Evolutionary conservation across 148 eudicot genomes (phyloP).

Genomic region (Suaeda aralocaspica): DNA sequence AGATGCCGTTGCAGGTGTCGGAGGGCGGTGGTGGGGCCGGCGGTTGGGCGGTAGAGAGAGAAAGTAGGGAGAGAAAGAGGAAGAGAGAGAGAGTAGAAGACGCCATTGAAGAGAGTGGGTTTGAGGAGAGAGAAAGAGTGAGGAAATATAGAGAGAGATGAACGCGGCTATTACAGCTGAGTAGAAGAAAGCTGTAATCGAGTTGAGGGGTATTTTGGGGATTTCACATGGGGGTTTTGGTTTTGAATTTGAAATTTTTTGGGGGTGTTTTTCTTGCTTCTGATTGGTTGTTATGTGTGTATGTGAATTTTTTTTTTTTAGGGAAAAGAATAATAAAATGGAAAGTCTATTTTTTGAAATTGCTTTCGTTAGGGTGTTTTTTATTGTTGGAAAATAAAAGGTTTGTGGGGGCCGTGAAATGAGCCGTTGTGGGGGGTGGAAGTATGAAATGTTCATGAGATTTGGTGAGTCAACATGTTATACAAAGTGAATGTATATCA

Average conservation of each 20-base stretch:
- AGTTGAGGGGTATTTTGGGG: conserved; percentile 3
- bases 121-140: conserved; percentile 10
- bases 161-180: conserved; percentile 11
- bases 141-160: not conserved
- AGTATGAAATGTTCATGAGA: conserved; percentile 4
- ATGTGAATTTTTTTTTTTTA: no score
- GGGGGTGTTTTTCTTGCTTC: not conserved
- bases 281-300: no score
- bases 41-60: conserved; percentile 4
- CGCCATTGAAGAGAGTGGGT: conserved; percentile 7
- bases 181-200: conserved; percentile 6
- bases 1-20: conserved; percentile 29
- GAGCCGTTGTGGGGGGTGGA: conserved; percentile 9
- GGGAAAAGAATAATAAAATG: no score
- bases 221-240: not conserved
- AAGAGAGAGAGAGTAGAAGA: not conserved
- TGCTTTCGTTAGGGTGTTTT: not conserved
- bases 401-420: not conserved
- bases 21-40: conserved; percentile 16
- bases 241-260: conserved; percentile 13
- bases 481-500: no score
- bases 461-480: not conserved
- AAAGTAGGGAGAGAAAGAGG: not conserved
- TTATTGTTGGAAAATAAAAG: not conserved
- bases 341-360: no score